These are phyloP conservation scores for button mushroom (Agaricus bisporus) DNA, from an alignment of 768 basidiomycete genomes.

Conservation along the genomic window DNA sequence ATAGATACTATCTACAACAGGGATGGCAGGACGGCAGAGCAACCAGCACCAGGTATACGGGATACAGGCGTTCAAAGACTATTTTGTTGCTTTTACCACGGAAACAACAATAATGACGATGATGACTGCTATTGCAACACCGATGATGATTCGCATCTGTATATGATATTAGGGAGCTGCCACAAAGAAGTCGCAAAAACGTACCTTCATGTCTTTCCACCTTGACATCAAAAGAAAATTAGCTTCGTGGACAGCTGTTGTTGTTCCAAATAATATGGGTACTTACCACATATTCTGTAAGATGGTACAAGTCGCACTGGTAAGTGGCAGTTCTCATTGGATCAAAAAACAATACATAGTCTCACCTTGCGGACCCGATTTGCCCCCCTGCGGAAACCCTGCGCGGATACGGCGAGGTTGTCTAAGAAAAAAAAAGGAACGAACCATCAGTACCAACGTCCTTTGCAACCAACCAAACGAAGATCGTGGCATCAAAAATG, in stretches of 20 bases:
- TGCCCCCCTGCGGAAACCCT: slow-evolving; percentile 96
- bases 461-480: neutral
- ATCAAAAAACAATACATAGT: neutral
- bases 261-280: slow-evolving; percentile 1
- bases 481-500: no score
- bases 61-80: slow-evolving; percentile 18
- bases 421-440: slow-evolving; percentile 44
- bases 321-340: neutral
- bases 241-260: slow-evolving; percentile 3
- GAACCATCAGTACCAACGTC: neutral
- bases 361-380: slow-evolving; percentile 95
- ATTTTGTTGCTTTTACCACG: slow-evolving; percentile 79
- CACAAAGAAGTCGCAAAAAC: slow-evolving; percentile 15
- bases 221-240: slow-evolving; percentile 29
- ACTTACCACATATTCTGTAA: slow-evolving; percentile 86
- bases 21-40: slow-evolving; percentile 13
- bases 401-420: slow-evolving; percentile 96
- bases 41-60: slow-evolving; percentile 4
- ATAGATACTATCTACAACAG: slow-evolving; percentile 27
- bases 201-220: slow-evolving; percentile 98
- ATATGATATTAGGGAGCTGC: neutral
- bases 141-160: slow-evolving; percentile 97
- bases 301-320: slow-evolving; percentile 4
- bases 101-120: slow-evolving; percentile 95
- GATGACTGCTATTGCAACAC: slow-evolving; percentile 81